Conservation (phyloP, 2,329 filamentous ascomycete species). For the Xylariales sp. region DNA sequence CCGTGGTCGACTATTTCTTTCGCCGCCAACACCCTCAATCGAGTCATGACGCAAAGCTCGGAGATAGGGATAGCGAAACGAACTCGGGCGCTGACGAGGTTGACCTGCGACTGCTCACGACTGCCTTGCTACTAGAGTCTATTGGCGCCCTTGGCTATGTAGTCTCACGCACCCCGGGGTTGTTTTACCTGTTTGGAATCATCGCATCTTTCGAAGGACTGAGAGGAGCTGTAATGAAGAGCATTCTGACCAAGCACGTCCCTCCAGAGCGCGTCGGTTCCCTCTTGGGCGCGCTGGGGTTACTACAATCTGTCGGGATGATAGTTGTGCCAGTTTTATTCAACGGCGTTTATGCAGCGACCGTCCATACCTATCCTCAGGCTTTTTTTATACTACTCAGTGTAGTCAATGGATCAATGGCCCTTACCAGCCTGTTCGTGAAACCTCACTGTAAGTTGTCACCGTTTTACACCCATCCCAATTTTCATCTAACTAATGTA, state of each 20-base stretch:
- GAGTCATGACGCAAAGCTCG: constrained; percentile 32
- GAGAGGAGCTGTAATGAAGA: constrained; percentile 78
- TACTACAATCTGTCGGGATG: constrained; percentile 77
- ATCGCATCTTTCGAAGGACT: constrained; percentile 77
- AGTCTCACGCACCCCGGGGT: constrained; percentile 51
- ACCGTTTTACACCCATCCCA: too few species aligned
- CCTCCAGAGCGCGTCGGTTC: constrained; percentile 77
- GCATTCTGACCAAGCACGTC: constrained; percentile 85
- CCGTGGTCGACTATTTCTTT: constrained; percentile 71
- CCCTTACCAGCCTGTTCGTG: constrained; percentile 66
- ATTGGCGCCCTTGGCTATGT: constrained; percentile 73
- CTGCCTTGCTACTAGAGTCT: constrained; percentile 71
- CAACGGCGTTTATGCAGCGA: constrained; percentile 79
- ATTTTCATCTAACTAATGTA: too few species aligned
- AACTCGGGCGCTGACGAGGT: constrained; percentile 70
- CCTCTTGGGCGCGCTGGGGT: constrained; percentile 80
- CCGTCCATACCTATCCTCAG: constrained; percentile 73
- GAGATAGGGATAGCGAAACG: constrained; percentile 34
- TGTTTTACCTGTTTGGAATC: constrained; percentile 70
- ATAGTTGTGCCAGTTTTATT: constrained; percentile 78
- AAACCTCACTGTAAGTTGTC: constrained; percentile 71
- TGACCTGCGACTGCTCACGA: constrained; percentile 72
- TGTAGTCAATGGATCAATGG: constrained; percentile 60
- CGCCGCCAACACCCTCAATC: constrained; percentile 50
- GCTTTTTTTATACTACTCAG: constrained; percentile 76